Base-by-base conservation (phyloP, 2,329 filamentous ascomycete genomes). In the Pseudogymnoascus sp. region DNA sequence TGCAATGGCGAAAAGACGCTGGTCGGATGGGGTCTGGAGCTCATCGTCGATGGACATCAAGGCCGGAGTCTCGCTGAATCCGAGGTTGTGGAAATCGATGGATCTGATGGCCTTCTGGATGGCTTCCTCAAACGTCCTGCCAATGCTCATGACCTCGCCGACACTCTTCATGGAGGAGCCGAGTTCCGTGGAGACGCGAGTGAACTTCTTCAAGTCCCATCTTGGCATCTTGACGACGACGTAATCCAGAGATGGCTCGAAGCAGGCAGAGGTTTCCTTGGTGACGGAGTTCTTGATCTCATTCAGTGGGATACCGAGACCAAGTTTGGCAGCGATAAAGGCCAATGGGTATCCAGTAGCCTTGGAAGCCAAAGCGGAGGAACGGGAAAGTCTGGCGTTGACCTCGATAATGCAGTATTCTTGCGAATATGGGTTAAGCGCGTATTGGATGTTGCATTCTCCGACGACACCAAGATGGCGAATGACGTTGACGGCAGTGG, bases 331-430 rank as follows among this genome's bases (percentile, higher is more conserved):
- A 37, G 94, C 94, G 70, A 97, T 94, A 73, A 97, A 99, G 6
- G 94, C 93, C 68, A 99, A 80, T 33, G 93, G 93, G 74, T 97
- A 99, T 38, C 94, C 93, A 7, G 93, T 99, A 6, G 93, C 93
- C 80, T 99, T 99, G 21, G 94, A 97, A 21, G 93, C 93, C 67
- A 99, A 81, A 14, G 94, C 93, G 10, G 93, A 99, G 59, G 93
- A 99, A 77, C 94, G 84, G 60, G 93, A 99, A 64, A 99, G 80
- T 82, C 93, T 89, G 59, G 93, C 94, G 72, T 99, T 99, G 79
- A 99, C 94, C 76, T 99, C 94, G 73, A 99, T 99, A 69, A 99
- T 97, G 81, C 94, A 97, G 80, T 97, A 99, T 74, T 99, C 94
- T 74, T 84, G 87, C 0, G 92, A 97, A 76, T 92, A 91, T 2